Base-by-base conservation (phyloP, 2,329 filamentous ascomycete species). In the Ophiostoma sp. region DNA sequence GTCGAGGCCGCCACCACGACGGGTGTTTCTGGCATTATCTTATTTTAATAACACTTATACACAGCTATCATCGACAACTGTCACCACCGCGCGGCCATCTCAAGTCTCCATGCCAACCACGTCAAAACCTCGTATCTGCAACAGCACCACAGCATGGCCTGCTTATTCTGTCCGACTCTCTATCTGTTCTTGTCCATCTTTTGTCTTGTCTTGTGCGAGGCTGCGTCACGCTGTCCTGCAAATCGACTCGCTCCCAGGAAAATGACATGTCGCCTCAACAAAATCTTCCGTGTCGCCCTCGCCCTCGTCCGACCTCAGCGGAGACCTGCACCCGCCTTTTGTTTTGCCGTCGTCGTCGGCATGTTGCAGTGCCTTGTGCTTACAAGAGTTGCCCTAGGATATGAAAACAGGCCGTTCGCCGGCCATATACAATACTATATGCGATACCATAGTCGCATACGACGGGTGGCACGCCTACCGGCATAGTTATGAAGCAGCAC, bases 221-320 rank as follows among this genome's bases (percentile, higher is more conserved):
- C 23, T 48, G 65, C 1, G 65, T 67, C 1, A 17, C 35, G 11
- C 20, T 27, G 27, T 13, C 8, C n/a, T 48, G 36, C 39, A 17
- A 65, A 44, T 44, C 4, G 3, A 31, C 39, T 44, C 39, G 36
- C 23, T 67, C 65, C 65, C 65, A 13, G 65, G 39, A 67, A 44
- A 31, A 41, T 67, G 65, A 67, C 65, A 48, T 48, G 39, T 67
- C 65, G 65, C 41, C 65, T 67, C 65, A 67, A 39, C 62, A 65
- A 65, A 65, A 65, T 13, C 4, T 4, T 41, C 39, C 39, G 39
- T 41, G 39, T 41, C 39, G 36, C 64, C 27, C 20, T 41, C 39
- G 36, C 64, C 27, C 20, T 44, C 13, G 64, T 44, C 35, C 64
- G 6, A 66, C 64, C 10, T 13, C 35, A 65, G 11, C 11, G 17